Percentiles rank a stretch among this genome's conserved stretches.
phyloP scores from a whole-genome alignment of 1,284 basidiomycete species.

The Malassezia caprae region DNA sequence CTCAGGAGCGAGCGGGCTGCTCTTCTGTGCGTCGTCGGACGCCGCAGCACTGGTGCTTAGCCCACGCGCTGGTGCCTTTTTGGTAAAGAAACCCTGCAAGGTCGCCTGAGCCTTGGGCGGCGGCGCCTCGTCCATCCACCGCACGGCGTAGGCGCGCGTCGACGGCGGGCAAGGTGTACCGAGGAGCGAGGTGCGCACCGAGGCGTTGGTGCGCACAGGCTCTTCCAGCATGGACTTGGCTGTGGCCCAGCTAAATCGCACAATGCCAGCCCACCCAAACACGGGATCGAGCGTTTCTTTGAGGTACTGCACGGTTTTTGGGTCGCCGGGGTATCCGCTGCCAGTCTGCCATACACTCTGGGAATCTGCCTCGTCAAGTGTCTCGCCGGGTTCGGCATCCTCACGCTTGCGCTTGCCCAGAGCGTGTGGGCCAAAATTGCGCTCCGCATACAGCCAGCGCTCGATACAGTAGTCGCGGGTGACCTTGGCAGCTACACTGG shows the following conservation, averaged over 20 bases:
- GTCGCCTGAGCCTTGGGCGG: background rate
- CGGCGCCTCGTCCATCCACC: conserved; percentile 12
- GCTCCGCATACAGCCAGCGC: conserved; percentile 59
- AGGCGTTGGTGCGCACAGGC: background rate
- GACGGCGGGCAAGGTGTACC: conserved; percentile 4
- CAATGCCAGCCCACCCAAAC: conserved; percentile 84
- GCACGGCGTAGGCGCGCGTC: conserved; percentile 5
- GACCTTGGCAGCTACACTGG: conserved; percentile 90
- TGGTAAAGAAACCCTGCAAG: conserved; percentile 8
- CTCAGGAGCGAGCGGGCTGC: background rate
- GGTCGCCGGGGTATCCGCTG: conserved; percentile 56
- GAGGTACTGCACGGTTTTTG: conserved; percentile 81
- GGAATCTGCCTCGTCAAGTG: background rate
- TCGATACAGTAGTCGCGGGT: conserved; percentile 85
- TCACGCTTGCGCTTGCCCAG: conserved; percentile 20
- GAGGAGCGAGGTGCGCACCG: background rate
- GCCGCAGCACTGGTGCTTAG: conserved; percentile 5
- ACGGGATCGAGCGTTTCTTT: conserved; percentile 67
- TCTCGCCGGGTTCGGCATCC: background rate
- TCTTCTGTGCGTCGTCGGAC: background rate
- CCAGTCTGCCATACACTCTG: conserved; percentile 16
- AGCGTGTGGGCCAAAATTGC: conserved; percentile 8
- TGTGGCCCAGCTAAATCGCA: conserved; percentile 90
- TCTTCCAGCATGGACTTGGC: conserved; percentile 78
- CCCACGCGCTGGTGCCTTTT: background rate